phyloP scores from a whole-genome alignment of 2,329 filamentous ascomycete species.

The Exophiala sideris region DNA sequence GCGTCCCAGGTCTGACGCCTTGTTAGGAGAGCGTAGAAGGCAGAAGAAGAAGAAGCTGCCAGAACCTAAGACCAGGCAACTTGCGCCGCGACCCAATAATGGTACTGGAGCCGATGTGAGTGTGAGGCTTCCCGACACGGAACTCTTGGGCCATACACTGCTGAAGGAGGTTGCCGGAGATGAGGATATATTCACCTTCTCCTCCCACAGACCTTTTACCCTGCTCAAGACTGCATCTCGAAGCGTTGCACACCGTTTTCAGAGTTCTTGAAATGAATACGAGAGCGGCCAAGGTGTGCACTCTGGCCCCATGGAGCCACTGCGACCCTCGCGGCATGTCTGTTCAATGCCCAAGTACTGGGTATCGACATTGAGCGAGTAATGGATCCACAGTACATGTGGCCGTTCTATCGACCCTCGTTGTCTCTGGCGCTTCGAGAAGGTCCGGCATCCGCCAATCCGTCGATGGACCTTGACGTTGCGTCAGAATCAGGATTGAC shows the following conservation, averaged over 20 bases:
- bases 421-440: neutral
- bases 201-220: slow-evolving; percentile 8
- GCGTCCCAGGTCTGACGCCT: neutral
- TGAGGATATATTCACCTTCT: slow-evolving; percentile 5
- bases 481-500: neutral
- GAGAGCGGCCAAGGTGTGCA: neutral
- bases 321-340: slow-evolving; percentile 8
- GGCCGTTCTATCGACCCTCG: slow-evolving; percentile 10
- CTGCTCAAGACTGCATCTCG: slow-evolving; percentile 1
- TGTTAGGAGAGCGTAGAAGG: slow-evolving; percentile 6
- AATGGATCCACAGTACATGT: slow-evolving; percentile 11
- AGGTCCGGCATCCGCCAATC: neutral
- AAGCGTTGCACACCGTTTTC: neutral
- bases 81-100: neutral
- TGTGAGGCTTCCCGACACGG: neutral
- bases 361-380: slow-evolving; percentile 10
- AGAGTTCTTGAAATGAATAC: neutral
- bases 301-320: slow-evolving; percentile 11
- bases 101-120: neutral
- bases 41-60: neutral
- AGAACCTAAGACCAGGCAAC: neutral
- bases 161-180: neutral
- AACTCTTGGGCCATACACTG: neutral
- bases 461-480: neutral
- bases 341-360: slow-evolving; percentile 8